Percentiles rank a stretch among this genome's conserved stretches.
Conservation (phyloP, 192 early-diverging fungal species). For the Backusella australiensis region DNA sequence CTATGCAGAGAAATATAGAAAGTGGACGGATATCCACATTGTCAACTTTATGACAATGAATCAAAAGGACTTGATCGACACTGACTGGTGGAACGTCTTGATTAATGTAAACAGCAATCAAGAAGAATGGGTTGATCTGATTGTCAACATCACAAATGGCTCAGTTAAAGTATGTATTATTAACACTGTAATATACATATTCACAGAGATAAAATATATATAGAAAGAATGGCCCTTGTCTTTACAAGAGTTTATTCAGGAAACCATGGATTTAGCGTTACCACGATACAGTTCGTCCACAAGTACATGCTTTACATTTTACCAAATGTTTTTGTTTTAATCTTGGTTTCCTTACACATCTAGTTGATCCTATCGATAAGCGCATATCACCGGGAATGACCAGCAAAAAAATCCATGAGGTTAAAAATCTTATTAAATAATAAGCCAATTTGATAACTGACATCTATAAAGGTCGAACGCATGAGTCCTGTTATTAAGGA, state of each 20-base stretch:
- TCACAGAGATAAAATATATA: neutral
- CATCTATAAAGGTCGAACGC: conserved; percentile 38
- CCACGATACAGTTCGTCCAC: conserved; percentile 26
- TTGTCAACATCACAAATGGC: conserved; percentile 17
- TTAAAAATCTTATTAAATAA: neutral
- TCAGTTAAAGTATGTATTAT: conserved; percentile 24
- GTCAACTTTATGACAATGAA: conserved; percentile 48
- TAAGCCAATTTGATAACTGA: neutral
- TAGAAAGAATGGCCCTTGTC: conserved; percentile 12
- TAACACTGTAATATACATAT: conserved; percentile 9
- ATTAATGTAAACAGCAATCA: neutral
- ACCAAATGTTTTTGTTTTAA: neutral
- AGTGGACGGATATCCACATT: conserved; percentile 32
- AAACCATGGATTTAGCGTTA: conserved; percentile 18
- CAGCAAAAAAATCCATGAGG: conserved; percentile 73
- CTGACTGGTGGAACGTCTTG: conserved; percentile 44
- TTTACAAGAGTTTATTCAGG: conserved; percentile 8
- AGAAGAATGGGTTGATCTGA: conserved; percentile 4
- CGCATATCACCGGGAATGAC: conserved; percentile 69
- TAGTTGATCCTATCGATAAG: conserved; percentile 38
- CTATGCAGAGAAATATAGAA: conserved; percentile 19
- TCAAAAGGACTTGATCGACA: conserved; percentile 44
- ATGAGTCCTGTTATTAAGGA: conserved; percentile 57
- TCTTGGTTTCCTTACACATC: neutral
- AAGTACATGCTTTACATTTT: conserved; percentile 23